Evolutionary conservation across 345 rosid species (phyloP).

Genomic region (Odontarrhena argentea): DNA sequence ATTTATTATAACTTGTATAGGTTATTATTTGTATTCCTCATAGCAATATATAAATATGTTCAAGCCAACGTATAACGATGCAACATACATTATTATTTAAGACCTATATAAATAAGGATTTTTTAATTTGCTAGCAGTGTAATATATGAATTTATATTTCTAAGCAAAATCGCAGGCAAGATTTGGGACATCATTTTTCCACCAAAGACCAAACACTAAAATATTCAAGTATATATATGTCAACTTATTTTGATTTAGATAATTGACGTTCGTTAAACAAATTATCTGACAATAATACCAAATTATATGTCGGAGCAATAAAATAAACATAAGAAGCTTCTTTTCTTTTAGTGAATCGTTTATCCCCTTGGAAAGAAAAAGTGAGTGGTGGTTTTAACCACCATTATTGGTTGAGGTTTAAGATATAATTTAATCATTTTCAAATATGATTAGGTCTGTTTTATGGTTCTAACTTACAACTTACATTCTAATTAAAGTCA

Average conservation of each 20-base stretch:
- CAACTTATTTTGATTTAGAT: conserved; percentile 29
- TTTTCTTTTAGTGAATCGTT: conserved; percentile 16
- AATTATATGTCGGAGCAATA: conserved; percentile 28
- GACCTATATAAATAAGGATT: background rate
- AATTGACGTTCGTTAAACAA: conserved; percentile 39
- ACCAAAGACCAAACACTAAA: background rate
- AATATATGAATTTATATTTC: background rate
- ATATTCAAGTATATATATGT: conserved; percentile 17
- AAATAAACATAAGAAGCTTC: conserved; percentile 35
- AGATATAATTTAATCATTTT: conserved; percentile 30
- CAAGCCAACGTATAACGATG: too few species aligned
- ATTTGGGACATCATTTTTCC: conserved; percentile 25
- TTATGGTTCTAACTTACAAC: conserved; percentile 44
- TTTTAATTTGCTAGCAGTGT: conserved; percentile 15
- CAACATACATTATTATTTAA: background rate
- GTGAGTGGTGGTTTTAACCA: conserved; percentile 41
- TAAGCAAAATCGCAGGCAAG: conserved; percentile 25
- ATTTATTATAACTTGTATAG: background rate
- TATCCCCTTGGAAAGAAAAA: conserved; percentile 24
- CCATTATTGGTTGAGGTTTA: conserved; percentile 36
- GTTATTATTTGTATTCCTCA: background rate
- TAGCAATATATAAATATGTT: background rate
- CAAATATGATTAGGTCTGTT: conserved; percentile 42
- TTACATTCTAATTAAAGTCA: conserved; percentile 40
- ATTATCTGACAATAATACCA: conserved; percentile 30